phyloP scores from a whole-genome alignment of 139 green algal genomes.

The Chloropicon primus region DNA sequence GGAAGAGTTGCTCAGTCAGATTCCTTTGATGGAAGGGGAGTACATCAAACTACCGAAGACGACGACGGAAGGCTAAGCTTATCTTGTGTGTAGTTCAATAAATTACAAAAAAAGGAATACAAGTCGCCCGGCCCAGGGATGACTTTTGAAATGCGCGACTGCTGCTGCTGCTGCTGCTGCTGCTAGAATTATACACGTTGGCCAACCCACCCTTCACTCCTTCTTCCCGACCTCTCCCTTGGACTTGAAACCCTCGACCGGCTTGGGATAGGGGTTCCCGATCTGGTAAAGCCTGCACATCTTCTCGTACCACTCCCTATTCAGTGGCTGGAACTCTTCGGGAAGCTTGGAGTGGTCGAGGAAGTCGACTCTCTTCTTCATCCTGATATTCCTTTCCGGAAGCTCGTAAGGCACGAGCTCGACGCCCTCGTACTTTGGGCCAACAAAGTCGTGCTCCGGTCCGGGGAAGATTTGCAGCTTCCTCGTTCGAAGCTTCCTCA shows the following conservation, averaged over 20 bases:
- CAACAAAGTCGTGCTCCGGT: conserved; percentile 47
- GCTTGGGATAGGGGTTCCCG: neutral
- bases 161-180: too few species aligned
- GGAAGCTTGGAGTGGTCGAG: conserved; percentile 29
- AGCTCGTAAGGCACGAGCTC: conserved; percentile 41
- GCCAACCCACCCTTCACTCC: neutral
- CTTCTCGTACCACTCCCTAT: conserved; percentile 36
- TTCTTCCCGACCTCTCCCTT: neutral
- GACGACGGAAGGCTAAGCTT: neutral
- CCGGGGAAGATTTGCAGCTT: conserved; percentile 72
- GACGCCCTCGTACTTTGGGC: conserved; percentile 15
- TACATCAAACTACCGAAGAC: neutral
- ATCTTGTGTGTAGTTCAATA: too few species aligned
- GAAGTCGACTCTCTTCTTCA: conserved; percentile 27
- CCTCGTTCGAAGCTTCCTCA: conserved; percentile 39
- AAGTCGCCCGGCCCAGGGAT: too few species aligned
- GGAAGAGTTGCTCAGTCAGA: neutral
- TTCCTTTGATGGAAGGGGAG: neutral
- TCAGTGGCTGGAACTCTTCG: conserved; percentile 55
- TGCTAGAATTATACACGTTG: neutral
- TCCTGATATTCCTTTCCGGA: conserved; percentile 32
- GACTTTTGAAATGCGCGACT: too few species aligned
- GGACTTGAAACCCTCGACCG: neutral
- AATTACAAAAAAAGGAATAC: too few species aligned
- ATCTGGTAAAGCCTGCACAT: neutral